phyloP scores from a whole-genome alignment of 345 rosid genomes.

The Populus davidiana region DNA sequence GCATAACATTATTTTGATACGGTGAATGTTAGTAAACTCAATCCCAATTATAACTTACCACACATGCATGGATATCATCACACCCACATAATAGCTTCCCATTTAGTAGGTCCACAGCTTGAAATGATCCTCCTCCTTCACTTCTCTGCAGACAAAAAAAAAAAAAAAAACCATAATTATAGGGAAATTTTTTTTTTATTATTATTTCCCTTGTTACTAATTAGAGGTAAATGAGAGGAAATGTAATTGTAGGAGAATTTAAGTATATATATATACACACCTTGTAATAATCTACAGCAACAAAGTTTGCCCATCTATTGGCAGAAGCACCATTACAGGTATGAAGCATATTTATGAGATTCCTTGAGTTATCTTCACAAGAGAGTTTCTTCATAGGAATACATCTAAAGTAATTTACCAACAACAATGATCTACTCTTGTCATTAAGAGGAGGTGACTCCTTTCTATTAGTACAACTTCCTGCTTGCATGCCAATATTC shows the following conservation, averaged over 20 bases:
- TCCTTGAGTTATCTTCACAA: constrained; percentile 48
- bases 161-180: not conserved
- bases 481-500: constrained; percentile 52
- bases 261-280: constrained; percentile 2
- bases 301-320: constrained; percentile 61
- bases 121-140: constrained; percentile 64
- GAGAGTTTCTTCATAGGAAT: constrained; percentile 27
- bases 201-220: too few species aligned
- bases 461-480: constrained; percentile 51
- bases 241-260: not conserved
- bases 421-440: constrained; percentile 48
- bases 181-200: not conserved
- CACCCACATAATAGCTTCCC: constrained; percentile 52
- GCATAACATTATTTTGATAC: not conserved
- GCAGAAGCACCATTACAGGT: constrained; percentile 51
- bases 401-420: constrained; percentile 30
- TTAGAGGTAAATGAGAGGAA: too few species aligned
- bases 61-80: constrained; percentile 26
- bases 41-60: constrained; percentile 6
- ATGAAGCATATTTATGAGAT: constrained; percentile 43
- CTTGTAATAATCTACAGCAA: constrained; percentile 61
- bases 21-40: not conserved
- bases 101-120: constrained; percentile 57
- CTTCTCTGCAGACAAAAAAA: constrained; percentile 42
- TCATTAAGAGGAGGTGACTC: constrained; percentile 49